These are phyloP conservation scores for Leishmania arabica DNA, from an alignment of 208 protist species.

Conservation along the genomic window DNA sequence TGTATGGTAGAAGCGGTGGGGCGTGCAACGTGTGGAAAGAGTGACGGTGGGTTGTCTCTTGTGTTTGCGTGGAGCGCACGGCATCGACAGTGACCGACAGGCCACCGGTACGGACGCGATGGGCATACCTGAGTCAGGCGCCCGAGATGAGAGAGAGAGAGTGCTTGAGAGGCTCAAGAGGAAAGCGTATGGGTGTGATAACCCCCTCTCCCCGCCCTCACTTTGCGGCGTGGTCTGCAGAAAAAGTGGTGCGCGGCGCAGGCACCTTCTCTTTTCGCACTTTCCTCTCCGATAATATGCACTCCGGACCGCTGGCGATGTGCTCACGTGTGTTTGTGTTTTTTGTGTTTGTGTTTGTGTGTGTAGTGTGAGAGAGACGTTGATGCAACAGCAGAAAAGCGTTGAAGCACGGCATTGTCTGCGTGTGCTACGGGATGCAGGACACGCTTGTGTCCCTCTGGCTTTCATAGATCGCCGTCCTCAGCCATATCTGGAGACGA, in stretches of 20 bases:
- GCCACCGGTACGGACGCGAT: not conserved
- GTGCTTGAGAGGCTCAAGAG: not conserved
- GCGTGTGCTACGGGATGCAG: not conserved
- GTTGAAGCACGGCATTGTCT: not conserved
- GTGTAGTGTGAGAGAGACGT: not conserved
- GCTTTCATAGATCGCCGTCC: conserved; percentile 16
- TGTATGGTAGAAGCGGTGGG: not conserved
- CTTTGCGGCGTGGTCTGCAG: not conserved
- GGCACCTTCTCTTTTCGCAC: not conserved
- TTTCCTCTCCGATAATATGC: not conserved
- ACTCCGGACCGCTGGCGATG: not conserved
- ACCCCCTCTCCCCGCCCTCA: not conserved
- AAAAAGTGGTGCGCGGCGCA: not conserved
- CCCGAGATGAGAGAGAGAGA: not conserved
- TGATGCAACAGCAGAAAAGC: not conserved
- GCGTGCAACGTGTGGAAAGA: not conserved
- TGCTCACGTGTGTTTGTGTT: not conserved
- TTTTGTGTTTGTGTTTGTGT: not conserved
- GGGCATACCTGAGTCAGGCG: not conserved
- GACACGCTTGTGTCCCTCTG: not conserved
- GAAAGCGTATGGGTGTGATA: not conserved
- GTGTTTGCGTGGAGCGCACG: not conserved
- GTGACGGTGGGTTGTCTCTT: not conserved
- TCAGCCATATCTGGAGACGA: not conserved
- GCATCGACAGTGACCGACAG: not conserved